Conservation (phyloP, 1,139 yeast genomes). For the Yamadazyma oceani region DNA sequence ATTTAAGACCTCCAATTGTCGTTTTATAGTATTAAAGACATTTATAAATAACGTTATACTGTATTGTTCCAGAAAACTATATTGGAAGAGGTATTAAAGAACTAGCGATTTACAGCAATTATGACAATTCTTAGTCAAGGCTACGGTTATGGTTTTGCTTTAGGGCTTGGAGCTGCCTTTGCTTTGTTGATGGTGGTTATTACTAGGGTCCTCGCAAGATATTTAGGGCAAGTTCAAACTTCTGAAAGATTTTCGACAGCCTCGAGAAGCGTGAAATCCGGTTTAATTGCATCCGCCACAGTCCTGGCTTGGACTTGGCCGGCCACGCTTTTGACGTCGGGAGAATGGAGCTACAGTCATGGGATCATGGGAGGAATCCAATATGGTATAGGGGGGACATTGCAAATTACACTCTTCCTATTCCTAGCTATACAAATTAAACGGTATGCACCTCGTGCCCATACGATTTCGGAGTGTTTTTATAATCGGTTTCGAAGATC, state of each 20-base stretch:
- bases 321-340: slow-evolving; percentile 36
- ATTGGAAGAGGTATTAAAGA: background rate
- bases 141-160: slow-evolving; percentile 40
- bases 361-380: slow-evolving; percentile 54
- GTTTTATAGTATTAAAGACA: too few species aligned
- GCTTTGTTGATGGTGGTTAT: slow-evolving; percentile 37
- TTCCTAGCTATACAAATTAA: slow-evolving; percentile 74
- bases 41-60: too few species aligned
- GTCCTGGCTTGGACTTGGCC: slow-evolving; percentile 46
- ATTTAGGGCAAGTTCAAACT: slow-evolving; percentile 34
- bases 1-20: too few species aligned
- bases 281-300: slow-evolving; percentile 37
- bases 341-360: slow-evolving; percentile 30
- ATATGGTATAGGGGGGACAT: slow-evolving; percentile 77
- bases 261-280: slow-evolving; percentile 35
- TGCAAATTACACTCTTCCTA: slow-evolving; percentile 71
- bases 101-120: slow-evolving; percentile 6
- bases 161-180: slow-evolving; percentile 43
- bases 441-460: slow-evolving; percentile 72
- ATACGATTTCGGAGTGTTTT: slow-evolving; percentile 72
- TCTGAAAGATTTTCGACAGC: slow-evolving; percentile 44
- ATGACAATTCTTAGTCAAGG: slow-evolving; percentile 21
- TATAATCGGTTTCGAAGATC: slow-evolving; percentile 65
- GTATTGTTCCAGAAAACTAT: too few species aligned
- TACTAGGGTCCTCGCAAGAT: slow-evolving; percentile 28